These are phyloP conservation scores for Aspergillus costaricaensis DNA, from an alignment of 2,329 filamentous ascomycete species.

Conservation along the genomic window DNA sequence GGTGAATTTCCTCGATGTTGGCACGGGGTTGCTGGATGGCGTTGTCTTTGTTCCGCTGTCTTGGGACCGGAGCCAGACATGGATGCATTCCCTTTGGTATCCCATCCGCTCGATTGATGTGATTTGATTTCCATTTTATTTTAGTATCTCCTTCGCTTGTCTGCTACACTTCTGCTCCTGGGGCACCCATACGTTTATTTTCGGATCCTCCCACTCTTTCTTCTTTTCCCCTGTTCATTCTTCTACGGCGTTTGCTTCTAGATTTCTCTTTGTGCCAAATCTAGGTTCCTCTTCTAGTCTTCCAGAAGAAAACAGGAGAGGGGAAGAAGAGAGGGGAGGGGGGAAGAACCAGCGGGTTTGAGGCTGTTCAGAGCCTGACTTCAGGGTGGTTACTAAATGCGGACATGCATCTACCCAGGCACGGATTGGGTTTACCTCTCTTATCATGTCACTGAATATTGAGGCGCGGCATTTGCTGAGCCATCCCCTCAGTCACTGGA, in stretches of 20 bases:
- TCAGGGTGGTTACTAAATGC: slow-evolving; percentile 6
- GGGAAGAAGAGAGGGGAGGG: not conserved
- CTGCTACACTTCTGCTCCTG: slow-evolving; percentile 5
- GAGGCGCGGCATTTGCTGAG: not conserved
- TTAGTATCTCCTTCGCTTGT: slow-evolving; percentile 6
- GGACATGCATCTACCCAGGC: slow-evolving; percentile 4
- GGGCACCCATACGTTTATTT: slow-evolving; percentile 6
- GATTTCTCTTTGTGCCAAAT: slow-evolving; percentile 5
- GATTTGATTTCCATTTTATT: slow-evolving; percentile 6
- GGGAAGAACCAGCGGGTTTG: not conserved
- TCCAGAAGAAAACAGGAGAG: not conserved
- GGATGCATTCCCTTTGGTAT: slow-evolving; percentile 10
- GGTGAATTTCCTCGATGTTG: slow-evolving; percentile 2
- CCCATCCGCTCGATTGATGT: not conserved
- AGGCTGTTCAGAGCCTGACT: not conserved
- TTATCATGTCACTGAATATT: not conserved
- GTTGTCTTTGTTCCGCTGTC: slow-evolving; percentile 22
- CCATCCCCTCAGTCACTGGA: not conserved
- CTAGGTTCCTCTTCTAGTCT: not conserved
- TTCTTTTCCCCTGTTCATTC: slow-evolving; percentile 13
- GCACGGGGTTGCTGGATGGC: slow-evolving; percentile 12
- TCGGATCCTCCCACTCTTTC: slow-evolving; percentile 9
- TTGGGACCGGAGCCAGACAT: slow-evolving; percentile 18
- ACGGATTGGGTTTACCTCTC: slow-evolving; percentile 1
- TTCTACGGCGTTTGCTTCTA: slow-evolving; percentile 4